Evolutionary conservation across 2,329 filamentous ascomycete genomes (phyloP), one percentile per base, ranked within the genome.

Genomic region (Ambrosiella xylebori): DNA sequence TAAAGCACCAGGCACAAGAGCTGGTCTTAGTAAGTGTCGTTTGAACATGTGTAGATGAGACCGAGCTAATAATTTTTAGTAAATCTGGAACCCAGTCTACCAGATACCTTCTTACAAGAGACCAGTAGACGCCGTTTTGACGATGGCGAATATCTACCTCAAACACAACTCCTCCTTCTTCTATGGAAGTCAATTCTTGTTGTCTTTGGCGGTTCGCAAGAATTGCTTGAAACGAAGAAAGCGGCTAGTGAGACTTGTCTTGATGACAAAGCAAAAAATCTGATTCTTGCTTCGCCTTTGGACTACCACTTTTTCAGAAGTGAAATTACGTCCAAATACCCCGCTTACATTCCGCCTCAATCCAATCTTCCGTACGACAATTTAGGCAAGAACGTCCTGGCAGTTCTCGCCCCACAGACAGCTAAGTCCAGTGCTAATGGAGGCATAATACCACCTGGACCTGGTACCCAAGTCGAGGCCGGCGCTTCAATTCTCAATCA

Each of bases 251-350:
- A 88, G 63, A 73, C 76, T 36, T 73, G 66, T 1, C 68, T 77
- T 27, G 76, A 79, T 41, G 78, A 77, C 61, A 82, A 82, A 64
- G 79, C 81, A 55, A 84, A 86, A 63, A 84, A 84, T n/a, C 75
- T 86, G 50, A 91, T 98, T 61, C 95, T 87, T 1, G 91, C 93
- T 3, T 96, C 91, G 1, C 93, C 93, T 3, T 73, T 98, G 9
- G 93, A 98, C 66, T 98, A 98, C 66, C 91, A 98, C 67, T 78
- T 90, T 19, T 98, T 98, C 67, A 84, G 93, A 40, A 91, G 96
- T 68, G 93, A 98, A 68, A 91, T 98, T 60, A 94, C 86, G 13
- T 96, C 91, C 1, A 98, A 98, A 71, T 98, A 98, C 68, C 93
- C 93, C 9, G 87, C 93, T 2, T 98, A 98, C 68, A 85, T 95